Evolutionary conservation across 345 rosid species (phyloP).

Genomic region (Pseudoturritis turrita): DNA sequence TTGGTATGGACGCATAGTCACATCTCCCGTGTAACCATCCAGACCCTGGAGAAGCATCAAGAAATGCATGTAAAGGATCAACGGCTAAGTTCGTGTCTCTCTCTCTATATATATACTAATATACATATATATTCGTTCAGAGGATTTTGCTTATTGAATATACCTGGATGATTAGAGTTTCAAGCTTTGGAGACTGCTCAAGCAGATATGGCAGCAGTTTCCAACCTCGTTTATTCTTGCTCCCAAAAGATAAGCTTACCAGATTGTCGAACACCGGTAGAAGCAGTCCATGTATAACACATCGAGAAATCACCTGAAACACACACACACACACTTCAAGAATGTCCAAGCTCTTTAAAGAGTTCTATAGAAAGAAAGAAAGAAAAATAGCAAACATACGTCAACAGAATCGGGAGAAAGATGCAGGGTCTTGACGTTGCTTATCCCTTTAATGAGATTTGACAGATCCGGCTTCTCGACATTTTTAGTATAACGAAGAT

Average conservation of each 20-base stretch:
- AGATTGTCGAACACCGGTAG: constrained; percentile 4
- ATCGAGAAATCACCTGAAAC: background rate
- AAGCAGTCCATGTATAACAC: no score
- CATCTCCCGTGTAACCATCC: background rate
- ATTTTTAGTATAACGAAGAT: background rate
- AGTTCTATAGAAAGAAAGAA: no score
- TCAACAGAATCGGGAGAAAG: background rate
- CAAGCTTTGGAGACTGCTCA: constrained; percentile 5
- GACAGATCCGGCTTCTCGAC: background rate
- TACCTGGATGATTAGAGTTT: constrained; percentile 6
- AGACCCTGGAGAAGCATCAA: background rate
- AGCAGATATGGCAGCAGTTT: background rate
- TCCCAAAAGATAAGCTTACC: background rate
- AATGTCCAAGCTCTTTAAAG: background rate
- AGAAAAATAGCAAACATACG: no score
- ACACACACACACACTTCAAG: background rate
- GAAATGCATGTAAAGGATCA: no score
- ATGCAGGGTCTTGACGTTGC: background rate
- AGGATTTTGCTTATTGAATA: background rate
- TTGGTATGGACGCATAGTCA: background rate
- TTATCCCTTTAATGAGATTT: background rate
- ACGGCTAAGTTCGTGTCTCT: background rate
- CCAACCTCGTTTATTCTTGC: background rate
- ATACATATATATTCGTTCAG: background rate
- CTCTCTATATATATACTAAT: no score